Evolutionary conservation across 495 filamentous ascomycete genomes (phyloP).

Genomic region (Immersiella caudata): DNA sequence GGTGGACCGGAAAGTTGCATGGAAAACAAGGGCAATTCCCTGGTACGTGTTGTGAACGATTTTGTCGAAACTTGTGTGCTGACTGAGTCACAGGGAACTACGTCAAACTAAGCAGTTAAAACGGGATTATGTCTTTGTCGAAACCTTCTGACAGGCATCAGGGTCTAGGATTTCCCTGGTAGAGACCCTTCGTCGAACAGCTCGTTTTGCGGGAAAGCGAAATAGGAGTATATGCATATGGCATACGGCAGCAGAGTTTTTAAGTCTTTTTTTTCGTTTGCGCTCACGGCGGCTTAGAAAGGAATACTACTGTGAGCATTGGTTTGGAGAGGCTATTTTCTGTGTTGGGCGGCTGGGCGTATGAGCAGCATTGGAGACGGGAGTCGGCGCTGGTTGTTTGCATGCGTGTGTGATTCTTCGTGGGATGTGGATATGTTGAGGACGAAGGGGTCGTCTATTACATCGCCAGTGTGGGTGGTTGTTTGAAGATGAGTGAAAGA

Average conservation of each 20-base stretch:
- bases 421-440: no score
- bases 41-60: conserved; percentile 60
- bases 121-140: not conserved
- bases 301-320: not conserved
- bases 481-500: no score
- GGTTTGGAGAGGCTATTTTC: not conserved
- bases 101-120: conserved; percentile 37
- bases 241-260: not conserved
- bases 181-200: no score
- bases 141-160: no score
- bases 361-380: conserved; percentile 2
- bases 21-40: conserved; percentile 91
- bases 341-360: not conserved
- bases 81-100: conserved; percentile 46
- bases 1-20: conserved; percentile 84
- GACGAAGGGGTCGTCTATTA: no score
- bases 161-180: no score
- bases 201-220: not conserved
- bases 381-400: conserved; percentile 8
- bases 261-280: not conserved
- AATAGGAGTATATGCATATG: not conserved
- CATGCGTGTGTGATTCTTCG: not conserved
- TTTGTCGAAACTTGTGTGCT: conserved; percentile 13
- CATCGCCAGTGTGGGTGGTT: no score
- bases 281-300: not conserved